Conservation (phyloP, 2,329 filamentous ascomycete species). For the Trichoderma citrinoviride region DNA sequence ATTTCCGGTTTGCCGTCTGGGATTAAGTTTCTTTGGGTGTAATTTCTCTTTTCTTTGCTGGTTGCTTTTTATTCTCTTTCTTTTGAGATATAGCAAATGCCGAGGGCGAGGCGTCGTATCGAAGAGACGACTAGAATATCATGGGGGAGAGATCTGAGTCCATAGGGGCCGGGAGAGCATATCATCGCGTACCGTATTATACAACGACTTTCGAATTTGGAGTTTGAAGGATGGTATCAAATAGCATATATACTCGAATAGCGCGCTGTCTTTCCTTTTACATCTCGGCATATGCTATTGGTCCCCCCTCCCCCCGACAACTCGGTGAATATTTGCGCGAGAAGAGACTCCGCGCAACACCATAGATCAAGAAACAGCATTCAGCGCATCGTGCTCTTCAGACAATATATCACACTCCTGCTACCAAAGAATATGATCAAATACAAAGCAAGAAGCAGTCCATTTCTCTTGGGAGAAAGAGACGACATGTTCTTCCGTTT, state of each 20-base stretch:
- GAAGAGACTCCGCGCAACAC: not conserved
- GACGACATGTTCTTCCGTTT: constrained; percentile 12
- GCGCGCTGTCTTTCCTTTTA: not conserved
- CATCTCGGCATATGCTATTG: not conserved
- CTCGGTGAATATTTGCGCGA: not conserved
- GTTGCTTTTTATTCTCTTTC: not conserved
- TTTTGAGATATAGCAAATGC: not conserved
- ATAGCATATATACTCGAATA: constrained; percentile 14
- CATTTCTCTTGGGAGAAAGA: constrained; percentile 20
- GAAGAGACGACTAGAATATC: not conserved
- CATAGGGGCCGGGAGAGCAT: not conserved
- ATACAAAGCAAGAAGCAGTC: constrained; percentile 25
- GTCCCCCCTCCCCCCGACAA: too few species aligned
- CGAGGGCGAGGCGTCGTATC: not conserved
- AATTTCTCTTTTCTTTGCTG: not conserved
- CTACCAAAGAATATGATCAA: constrained; percentile 32
- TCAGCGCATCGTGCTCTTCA: not conserved
- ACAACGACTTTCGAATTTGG: not conserved
- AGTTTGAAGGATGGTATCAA: constrained; percentile 4
- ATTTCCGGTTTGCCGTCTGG: too few species aligned
- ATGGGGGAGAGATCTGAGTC: not conserved
- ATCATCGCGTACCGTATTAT: not conserved
- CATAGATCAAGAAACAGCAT: not conserved
- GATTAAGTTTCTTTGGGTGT: not conserved
- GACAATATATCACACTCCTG: constrained; percentile 36